phyloP scores from a whole-genome alignment of 2,329 filamentous ascomycete genomes.

The Trichoderma endophyticum region DNA sequence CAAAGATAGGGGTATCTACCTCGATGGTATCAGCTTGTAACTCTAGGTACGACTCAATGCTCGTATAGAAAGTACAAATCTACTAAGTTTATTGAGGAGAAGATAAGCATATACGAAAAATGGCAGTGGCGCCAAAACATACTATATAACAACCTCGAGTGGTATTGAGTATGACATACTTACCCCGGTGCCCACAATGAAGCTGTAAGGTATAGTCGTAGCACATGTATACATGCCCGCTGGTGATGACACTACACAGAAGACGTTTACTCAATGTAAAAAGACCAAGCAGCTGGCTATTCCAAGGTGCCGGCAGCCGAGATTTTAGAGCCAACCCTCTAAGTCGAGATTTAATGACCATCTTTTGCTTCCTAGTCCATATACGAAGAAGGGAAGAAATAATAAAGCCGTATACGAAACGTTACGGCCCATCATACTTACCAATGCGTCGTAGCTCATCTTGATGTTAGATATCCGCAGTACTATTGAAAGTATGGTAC shows the following conservation, averaged over 20 bases:
- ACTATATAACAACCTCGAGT: not conserved
- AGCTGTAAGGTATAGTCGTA: too few relatives aligned
- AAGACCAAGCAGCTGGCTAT: too few relatives aligned
- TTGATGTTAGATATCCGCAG: not conserved
- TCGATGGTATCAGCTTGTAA: not conserved
- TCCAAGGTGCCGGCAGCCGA: not conserved
- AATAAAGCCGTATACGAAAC: not conserved
- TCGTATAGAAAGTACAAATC: not conserved
- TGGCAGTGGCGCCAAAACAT: not conserved
- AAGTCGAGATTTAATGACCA: not conserved
- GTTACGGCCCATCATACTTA: not conserved
- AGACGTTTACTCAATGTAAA: too few relatives aligned
- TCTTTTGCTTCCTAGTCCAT: not conserved
- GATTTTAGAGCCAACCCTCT: not conserved
- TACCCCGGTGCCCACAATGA: too few relatives aligned
- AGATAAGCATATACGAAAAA: not conserved
- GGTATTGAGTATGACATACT: too few relatives aligned
- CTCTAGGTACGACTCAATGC: not conserved
- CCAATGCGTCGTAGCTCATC: not conserved
- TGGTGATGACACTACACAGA: too few relatives aligned
- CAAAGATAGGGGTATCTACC: not conserved
- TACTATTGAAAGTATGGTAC: not conserved
- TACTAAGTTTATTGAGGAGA: not conserved
- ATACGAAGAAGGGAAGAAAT: not conserved
- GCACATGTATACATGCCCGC: too few relatives aligned